A percentile compares a stretch with the other conserved stretches of the same genome.
Evolutionary conservation across 345 rosid genomes (phyloP).

Genomic region (Lagerstroemia speciosa): DNA sequence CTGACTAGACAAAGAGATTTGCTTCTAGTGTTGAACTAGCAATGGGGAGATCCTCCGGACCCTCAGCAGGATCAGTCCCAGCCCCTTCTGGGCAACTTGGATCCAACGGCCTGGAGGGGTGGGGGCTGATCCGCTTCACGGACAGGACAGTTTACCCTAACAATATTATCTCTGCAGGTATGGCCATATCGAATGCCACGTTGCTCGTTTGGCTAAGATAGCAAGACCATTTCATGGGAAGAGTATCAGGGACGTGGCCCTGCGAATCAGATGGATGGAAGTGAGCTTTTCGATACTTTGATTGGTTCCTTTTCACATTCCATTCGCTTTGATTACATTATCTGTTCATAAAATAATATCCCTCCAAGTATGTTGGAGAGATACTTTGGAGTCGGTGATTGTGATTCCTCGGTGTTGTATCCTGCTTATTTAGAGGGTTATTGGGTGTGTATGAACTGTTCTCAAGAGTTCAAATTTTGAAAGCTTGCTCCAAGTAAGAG

Average conservation of each 20-base stretch:
- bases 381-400: too few species aligned
- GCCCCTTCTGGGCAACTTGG: background rate
- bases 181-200: background rate
- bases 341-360: too few species aligned
- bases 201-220: constrained; percentile 1
- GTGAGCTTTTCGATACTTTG: background rate
- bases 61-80: background rate
- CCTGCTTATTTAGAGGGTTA: too few species aligned
- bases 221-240: constrained; percentile 1
- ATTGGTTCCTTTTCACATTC: too few species aligned
- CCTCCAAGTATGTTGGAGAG: too few species aligned
- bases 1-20: background rate
- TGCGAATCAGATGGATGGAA: constrained; percentile 5
- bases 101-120: background rate
- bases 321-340: too few species aligned
- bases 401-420: too few species aligned
- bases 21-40: background rate
- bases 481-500: too few species aligned
- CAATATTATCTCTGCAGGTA: background rate
- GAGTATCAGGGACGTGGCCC: constrained; percentile 4
- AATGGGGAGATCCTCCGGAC: background rate
- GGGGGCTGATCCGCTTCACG: background rate
- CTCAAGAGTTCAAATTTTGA: too few species aligned
- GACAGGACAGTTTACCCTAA: background rate
- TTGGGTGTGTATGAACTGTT: too few species aligned